phyloP scores from a whole-genome alignment of 371 early-diverging fungal species.

The Parasitella parasitica region DNA sequence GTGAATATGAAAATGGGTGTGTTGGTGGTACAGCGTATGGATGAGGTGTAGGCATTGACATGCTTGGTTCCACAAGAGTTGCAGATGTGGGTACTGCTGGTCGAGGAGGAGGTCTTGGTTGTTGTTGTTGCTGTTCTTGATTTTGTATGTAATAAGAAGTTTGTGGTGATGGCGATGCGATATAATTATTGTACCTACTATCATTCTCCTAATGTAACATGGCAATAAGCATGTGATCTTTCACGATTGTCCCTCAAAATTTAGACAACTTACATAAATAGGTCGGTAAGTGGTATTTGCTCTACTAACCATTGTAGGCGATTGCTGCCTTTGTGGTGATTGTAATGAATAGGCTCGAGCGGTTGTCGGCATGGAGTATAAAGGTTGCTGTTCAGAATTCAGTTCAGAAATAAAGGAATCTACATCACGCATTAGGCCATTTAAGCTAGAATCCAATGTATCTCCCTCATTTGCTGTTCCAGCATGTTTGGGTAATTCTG shows the following conservation, averaged over 20 bases:
- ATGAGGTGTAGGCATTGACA: background rate
- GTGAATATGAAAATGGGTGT: background rate
- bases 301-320: background rate
- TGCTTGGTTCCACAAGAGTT: slow-evolving; percentile 12
- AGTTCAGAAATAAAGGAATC: slow-evolving; percentile 23
- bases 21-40: background rate
- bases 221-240: background rate
- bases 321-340: background rate
- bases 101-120: background rate
- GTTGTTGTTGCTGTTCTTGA: background rate
- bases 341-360: slow-evolving; percentile 11
- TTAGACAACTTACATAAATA: background rate
- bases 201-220: background rate
- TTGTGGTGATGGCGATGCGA: background rate
- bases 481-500: background rate
- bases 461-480: too few species aligned
- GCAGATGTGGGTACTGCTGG: background rate
- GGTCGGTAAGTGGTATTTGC: slow-evolving; percentile 6
- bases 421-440: slow-evolving; percentile 21
- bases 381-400: background rate
- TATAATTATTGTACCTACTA: background rate
- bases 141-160: background rate
- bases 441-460: background rate
- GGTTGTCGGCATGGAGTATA: background rate
- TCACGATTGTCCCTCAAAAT: background rate